Percentiles rank a stretch among this genome's conserved stretches.
These are phyloP conservation scores for Cyclotella choctawhatcheeana DNA, from an alignment of 108 stramenopile genomes.

Conservation along the genomic window DNA sequence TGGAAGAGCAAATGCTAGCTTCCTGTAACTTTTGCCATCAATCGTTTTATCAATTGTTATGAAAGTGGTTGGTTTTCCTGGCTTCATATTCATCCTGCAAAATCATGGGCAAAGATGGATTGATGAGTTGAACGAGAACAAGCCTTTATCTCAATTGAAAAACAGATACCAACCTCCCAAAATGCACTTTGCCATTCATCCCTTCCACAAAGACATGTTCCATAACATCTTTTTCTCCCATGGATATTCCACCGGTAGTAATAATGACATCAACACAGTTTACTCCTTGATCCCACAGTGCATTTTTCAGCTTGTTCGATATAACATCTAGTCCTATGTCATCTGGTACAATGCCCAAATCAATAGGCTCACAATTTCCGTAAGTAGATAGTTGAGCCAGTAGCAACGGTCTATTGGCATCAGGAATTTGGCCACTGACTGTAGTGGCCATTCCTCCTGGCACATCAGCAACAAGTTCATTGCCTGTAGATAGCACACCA, in stretches of 20 bases:
- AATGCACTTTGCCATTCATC: conserved; percentile 73
- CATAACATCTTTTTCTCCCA: conserved; percentile 85
- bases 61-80: conserved; percentile 96
- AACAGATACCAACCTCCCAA: conserved; percentile 56
- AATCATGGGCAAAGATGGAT: not conserved
- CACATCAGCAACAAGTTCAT: conserved; percentile 54
- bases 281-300: conserved; percentile 37
- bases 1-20: conserved; percentile 81
- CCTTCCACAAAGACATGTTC: conserved; percentile 66
- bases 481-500: conserved; percentile 91
- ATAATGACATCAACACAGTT: conserved; percentile 95
- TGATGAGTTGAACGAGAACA: not conserved
- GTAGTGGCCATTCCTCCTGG: not conserved
- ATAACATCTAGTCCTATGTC: conserved; percentile 54
- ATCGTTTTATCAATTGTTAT: conserved; percentile 64
- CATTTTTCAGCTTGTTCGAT: conserved; percentile 10
- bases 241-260: conserved; percentile 93
- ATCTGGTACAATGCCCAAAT: conserved; percentile 86
- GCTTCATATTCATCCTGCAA: conserved; percentile 93
- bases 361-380: conserved; percentile 61
- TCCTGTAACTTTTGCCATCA: conserved; percentile 16
- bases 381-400: conserved; percentile 59
- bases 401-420: conserved; percentile 91
- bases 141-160: not conserved
- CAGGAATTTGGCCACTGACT: conserved; percentile 81